Evolutionary conservation across 352 stramenopile species (phyloP), one percentile per base, ranked within the genome.

Genomic region (Globisporangium middletonii): DNA sequence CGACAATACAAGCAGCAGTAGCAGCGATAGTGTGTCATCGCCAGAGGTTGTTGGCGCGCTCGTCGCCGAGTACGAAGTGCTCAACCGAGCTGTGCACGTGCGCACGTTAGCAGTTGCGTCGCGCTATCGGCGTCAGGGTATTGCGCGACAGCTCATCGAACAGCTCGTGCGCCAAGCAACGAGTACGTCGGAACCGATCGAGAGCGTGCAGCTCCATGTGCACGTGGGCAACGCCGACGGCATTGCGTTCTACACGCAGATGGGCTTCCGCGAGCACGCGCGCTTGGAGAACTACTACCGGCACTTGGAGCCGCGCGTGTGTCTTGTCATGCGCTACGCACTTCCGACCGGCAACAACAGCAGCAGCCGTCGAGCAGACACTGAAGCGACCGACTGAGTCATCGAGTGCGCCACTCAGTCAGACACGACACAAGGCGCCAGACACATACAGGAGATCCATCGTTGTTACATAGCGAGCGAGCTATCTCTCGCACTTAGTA

Each of bases 271-370:
- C 19, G 65, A 84, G 53, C 60, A 69, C 43, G 59, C 64, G 51
- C 66, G 64, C 4, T 51, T 88, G 4, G 75, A 90, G 26, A 61
- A 78, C 33, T 89, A 89, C 62, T 89, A 89, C 57, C 79, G 79
- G 27, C 75, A 71, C 19, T 56, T 89, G 30, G 67, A 85, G 64
- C 79, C 75, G 16, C 57, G 61, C n/a, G 75, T 77, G 13, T 73
- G 69, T 8, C 48, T 90, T 28, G 72, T 86, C 26, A 71, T 85
- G 68, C 62, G 73, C 48, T 77, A 63, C 16, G 18, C 49, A 42
- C 61, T 84, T 15, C 35, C 65, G 55, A 23, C 19, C 1, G 3
- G 4, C 15, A 46, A 15, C 18, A 16, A 16, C 19, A 23, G 9
- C 12, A 28, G 33, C 30, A 13, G 45, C 12, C 11, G 7, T n/a